Evolutionary conservation across 805 yeast species (phyloP).

Genomic region (Pachysolen tannophilus): DNA sequence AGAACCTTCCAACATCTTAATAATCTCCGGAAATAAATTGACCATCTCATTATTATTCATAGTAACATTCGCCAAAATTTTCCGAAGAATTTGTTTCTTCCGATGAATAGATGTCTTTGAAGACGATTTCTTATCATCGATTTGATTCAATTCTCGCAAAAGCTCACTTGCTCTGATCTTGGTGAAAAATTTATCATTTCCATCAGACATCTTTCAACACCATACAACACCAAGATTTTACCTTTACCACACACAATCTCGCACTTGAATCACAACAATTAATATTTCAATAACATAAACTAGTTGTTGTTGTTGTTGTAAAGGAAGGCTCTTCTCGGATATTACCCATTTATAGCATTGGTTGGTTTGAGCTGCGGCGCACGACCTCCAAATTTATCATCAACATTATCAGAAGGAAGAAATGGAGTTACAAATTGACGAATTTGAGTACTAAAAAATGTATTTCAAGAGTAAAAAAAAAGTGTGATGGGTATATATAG

Average conservation of each 20-base stretch:
- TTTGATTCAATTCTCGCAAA: constrained; percentile 19
- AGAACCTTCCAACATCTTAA: constrained; percentile 35
- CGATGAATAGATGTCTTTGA: constrained; percentile 21
- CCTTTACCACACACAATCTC: background rate
- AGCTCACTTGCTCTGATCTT: constrained; percentile 22
- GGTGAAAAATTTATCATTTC: constrained; percentile 11
- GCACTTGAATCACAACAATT: too few species aligned
- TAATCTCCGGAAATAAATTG: constrained; percentile 54
- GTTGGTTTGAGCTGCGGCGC: too few species aligned
- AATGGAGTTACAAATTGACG: too few species aligned
- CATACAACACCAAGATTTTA: background rate
- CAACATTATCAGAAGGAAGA: too few species aligned
- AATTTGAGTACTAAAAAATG: too few species aligned
- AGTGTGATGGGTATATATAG: too few species aligned
- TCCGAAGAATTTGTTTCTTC: constrained; percentile 51
- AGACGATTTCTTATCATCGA: constrained; percentile 26
- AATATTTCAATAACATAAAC: too few species aligned
- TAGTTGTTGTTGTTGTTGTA: too few species aligned
- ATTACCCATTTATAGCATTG: too few species aligned
- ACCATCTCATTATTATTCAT: constrained; percentile 76
- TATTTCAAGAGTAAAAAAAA: too few species aligned
- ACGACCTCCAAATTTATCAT: too few species aligned
- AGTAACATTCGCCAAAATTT: constrained; percentile 76
- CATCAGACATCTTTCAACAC: constrained; percentile 12
- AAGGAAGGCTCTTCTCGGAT: too few species aligned